phyloP scores from a whole-genome alignment of 2,329 filamentous ascomycete species.

The Aspergillus melleus region DNA sequence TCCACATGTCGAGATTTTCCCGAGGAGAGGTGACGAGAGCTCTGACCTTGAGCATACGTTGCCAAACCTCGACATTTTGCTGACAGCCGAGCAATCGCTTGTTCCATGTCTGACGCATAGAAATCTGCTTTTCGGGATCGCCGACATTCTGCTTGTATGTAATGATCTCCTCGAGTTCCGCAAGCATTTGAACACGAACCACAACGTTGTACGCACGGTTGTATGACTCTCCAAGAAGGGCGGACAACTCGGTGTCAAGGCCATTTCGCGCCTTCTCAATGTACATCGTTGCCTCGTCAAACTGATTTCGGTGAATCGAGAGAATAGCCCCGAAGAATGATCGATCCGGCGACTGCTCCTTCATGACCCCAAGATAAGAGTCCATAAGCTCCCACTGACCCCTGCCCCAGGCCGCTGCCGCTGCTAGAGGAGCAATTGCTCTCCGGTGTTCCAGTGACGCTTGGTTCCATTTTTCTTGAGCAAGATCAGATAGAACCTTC shows the following conservation, averaged over 20 bases:
- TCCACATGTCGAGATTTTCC: conserved; percentile 99
- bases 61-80: conserved; percentile 97
- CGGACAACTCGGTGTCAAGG: conserved; percentile 91
- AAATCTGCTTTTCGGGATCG: conserved; percentile 82
- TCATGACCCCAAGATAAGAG: conserved; percentile 93
- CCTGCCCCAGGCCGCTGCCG: conserved; percentile 93
- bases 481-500: conserved; percentile 86
- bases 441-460: conserved; percentile 84
- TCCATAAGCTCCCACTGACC: conserved; percentile 99
- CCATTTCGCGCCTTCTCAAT: conserved; percentile 91
- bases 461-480: conserved; percentile 90
- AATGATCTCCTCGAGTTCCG: conserved; percentile 96
- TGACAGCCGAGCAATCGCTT: conserved; percentile 92
- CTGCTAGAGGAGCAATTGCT: conserved; percentile 87
- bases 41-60: conserved; percentile 93
- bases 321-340: conserved; percentile 98
- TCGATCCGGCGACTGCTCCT: conserved; percentile 85
- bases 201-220: conserved; percentile 98
- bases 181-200: conserved; percentile 97
- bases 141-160: conserved; percentile 85
- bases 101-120: conserved; percentile 94
- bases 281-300: conserved; percentile 82
- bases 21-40: conserved; percentile 86
- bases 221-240: conserved; percentile 96
- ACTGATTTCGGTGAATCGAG: conserved; percentile 92